Evolutionary conservation across 345 rosid species (phyloP), one percentile per base, ranked within the genome.

Genomic region (Eucalyptus curtisii): DNA sequence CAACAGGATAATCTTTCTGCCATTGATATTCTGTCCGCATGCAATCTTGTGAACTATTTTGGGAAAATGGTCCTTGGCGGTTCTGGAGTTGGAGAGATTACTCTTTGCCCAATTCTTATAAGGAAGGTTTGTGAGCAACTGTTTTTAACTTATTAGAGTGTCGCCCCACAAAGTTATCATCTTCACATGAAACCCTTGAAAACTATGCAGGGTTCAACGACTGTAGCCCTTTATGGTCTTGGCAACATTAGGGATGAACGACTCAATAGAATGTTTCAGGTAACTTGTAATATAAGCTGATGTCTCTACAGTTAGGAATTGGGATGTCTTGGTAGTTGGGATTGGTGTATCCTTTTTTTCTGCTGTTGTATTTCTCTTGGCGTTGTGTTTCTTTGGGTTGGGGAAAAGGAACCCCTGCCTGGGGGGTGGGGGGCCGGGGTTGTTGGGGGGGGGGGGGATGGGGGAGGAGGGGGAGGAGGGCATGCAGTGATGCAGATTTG

Each of bases 51-150:
- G 90, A 97, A 97, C 89, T 97, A 97, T 89, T 97, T 97, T 90
- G 99, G 99, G 89, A 97, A 97, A 93, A 97, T 97, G 99, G 96
- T 92, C 92, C 99, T 97, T 90, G 99, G 97, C 90, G 99, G 99
- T 91, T 97, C 99, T 68, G 99, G 99, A 87, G 99, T 97, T 93
- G 99, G 99, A 88, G 97, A 97, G 94, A 97, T 97, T 90, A 93
- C 98, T 47, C 92, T 97, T 89, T 90, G 90, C 89, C 99, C 99
- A 88, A 97, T 97, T 88, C 99, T 97, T 88, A 93, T 97, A 85
- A 94, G 84, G 93, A 97, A 97, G 99, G 99, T 96, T 76, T 76
- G 94, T 91, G 88, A 86, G 88, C 89, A 52, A 30, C 87, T 64
- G 79, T 88, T 80, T 20, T 86, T 88, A 49, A 33, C 66, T 71